Percentiles rank a stretch among this genome's conserved stretches.
Conservation (phyloP, 345 rosid genomes). For the Acer saccharum region DNA sequence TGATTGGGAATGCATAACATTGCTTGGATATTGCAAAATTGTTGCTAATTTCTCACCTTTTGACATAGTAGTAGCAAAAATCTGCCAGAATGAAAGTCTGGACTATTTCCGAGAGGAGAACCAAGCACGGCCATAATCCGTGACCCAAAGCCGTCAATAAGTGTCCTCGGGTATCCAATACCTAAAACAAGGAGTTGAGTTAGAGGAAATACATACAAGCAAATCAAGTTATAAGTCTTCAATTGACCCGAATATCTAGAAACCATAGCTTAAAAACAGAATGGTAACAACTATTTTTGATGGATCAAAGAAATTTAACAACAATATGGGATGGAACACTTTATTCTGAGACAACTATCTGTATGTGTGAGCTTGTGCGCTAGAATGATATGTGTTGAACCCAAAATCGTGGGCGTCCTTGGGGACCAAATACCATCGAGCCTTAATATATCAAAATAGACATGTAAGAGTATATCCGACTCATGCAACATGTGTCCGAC, state of each 20-base stretch:
- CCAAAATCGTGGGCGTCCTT: neutral
- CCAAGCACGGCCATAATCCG: conserved; percentile 90
- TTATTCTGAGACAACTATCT: neutral
- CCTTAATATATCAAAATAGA: too few species aligned
- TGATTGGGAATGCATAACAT: neutral
- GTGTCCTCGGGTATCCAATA: conserved; percentile 77
- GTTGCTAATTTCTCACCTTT: conserved; percentile 45
- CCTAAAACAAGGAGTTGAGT: conserved; percentile 35
- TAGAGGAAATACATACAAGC: neutral
- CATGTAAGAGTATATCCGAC: neutral
- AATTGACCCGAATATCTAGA: neutral
- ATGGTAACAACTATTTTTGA: neutral
- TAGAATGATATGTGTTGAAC: neutral
- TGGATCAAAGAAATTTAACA: neutral
- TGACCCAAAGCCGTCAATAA: conserved; percentile 78
- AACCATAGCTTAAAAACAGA: neutral
- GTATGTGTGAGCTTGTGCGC: neutral
- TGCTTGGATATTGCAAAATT: neutral
- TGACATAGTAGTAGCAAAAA: conserved; percentile 86
- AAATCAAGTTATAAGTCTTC: neutral
- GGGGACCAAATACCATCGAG: neutral
- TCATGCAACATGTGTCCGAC: neutral
- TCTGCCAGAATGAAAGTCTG: conserved; percentile 93
- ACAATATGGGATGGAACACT: neutral
- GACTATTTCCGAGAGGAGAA: conserved; percentile 78